Conservation (phyloP, 192 early-diverging fungal genomes). For the Gaertneriomyces sp. region DNA sequence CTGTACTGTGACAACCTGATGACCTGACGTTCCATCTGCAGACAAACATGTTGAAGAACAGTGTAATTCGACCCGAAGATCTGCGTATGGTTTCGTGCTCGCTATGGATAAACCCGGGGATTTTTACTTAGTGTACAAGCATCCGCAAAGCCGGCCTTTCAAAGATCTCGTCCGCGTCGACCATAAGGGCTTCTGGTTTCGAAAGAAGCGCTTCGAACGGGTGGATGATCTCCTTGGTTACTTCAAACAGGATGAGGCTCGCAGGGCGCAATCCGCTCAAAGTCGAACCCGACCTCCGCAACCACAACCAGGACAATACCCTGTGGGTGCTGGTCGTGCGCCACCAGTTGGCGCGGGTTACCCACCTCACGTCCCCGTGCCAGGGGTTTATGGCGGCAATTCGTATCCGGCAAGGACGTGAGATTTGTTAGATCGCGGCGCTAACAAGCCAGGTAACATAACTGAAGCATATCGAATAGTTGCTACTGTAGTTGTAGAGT, state of each 20-base stretch:
- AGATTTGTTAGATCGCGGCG: too few relatives aligned
- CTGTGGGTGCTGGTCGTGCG: too few relatives aligned
- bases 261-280: not conserved
- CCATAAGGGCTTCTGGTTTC: conserved; percentile 72
- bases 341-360: too few relatives aligned
- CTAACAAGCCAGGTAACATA: too few relatives aligned
- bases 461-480: too few relatives aligned
- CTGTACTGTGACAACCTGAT: not conserved
- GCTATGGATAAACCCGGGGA: conserved; percentile 65
- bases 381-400: too few relatives aligned
- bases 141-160: conserved; percentile 55
- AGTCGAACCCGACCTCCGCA: not conserved
- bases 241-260: conserved; percentile 60
- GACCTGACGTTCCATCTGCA: conserved; percentile 14
- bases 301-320: too few relatives aligned
- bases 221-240: conserved; percentile 70
- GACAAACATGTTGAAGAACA: conserved; percentile 36
- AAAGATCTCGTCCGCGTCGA: conserved; percentile 73
- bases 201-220: conserved; percentile 62
- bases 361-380: too few relatives aligned
- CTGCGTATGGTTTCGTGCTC: conserved; percentile 80
- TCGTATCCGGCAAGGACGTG: too few relatives aligned
- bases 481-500: too few relatives aligned
- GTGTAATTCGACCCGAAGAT: conserved; percentile 56
- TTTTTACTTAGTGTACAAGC: conserved; percentile 74